These are phyloP conservation scores for Triangularia verruculosa DNA, from an alignment of 2,329 filamentous ascomycete genomes.

Conservation along the genomic window DNA sequence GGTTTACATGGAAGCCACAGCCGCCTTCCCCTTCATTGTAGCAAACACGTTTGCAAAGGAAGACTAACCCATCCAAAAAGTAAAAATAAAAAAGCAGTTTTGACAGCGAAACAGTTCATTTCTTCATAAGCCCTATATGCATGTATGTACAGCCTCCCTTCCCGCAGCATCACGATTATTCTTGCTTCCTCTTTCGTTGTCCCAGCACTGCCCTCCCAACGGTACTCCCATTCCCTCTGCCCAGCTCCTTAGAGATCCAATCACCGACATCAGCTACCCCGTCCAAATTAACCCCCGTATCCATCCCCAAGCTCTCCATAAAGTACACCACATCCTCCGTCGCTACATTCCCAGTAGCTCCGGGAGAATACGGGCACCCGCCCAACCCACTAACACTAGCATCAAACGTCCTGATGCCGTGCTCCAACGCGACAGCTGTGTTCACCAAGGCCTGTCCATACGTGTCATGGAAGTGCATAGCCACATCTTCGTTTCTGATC, in stretches of 20 bases:
- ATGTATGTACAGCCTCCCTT: background rate
- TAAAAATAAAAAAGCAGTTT: constrained; percentile 5
- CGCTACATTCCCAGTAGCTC: constrained; percentile 81
- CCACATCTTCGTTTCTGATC: constrained; percentile 66
- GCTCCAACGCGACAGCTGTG: constrained; percentile 70
- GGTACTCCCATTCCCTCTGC: constrained; percentile 60
- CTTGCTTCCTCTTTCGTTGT: constrained; percentile 36
- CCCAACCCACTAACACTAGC: constrained; percentile 76
- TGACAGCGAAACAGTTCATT: background rate
- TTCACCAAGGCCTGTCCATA: constrained; percentile 85
- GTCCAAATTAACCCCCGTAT: constrained; percentile 69
- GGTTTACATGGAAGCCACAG: constrained; percentile 64
- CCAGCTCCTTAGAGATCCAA: constrained; percentile 67
- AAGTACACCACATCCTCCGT: constrained; percentile 83
- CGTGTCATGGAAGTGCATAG: constrained; percentile 87
- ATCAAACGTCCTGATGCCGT: constrained; percentile 77
- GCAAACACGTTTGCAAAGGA: constrained; percentile 65
- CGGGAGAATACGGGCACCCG: constrained; percentile 81
- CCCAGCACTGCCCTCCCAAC: constrained; percentile 65
- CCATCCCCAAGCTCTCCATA: constrained; percentile 68
- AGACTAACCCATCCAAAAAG: constrained; percentile 6
- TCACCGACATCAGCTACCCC: constrained; percentile 64
- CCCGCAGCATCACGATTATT: background rate
- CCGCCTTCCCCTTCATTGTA: constrained; percentile 64
- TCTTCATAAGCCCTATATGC: background rate